phyloP scores from a whole-genome alignment of 768 basidiomycete genomes.

The Tremella yokohamensis region DNA sequence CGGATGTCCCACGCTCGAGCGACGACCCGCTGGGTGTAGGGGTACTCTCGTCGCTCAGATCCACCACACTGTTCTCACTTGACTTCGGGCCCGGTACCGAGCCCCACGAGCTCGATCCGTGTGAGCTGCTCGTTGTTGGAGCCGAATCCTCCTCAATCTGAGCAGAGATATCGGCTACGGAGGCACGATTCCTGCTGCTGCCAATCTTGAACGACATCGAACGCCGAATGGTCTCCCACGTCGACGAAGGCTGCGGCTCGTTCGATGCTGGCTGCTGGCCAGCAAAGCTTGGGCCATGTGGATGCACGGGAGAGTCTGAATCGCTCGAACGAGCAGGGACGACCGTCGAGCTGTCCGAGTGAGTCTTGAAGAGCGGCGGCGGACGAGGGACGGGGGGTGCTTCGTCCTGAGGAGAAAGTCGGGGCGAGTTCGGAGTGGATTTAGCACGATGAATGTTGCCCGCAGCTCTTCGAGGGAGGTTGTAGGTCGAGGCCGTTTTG shows the following conservation, averaged over 20 bases:
- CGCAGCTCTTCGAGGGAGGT: constrained; percentile 6
- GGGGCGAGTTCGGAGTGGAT: constrained; percentile 22
- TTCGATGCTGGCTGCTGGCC: background rate
- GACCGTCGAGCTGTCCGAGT: background rate
- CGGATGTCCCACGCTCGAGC: no score
- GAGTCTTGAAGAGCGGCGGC: constrained; percentile 4
- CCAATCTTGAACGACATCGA: constrained; percentile 11
- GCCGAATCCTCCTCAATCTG: background rate
- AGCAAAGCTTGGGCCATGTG: background rate
- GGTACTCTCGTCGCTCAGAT: no score
- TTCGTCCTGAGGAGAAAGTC: constrained; percentile 1
- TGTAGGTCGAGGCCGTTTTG: constrained; percentile 15
- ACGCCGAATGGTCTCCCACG: constrained; percentile 19
- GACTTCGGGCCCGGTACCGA: no score
- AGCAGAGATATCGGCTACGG: background rate
- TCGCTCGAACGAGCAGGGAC: background rate
- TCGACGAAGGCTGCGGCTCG: background rate
- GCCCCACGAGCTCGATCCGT: background rate
- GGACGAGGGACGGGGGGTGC: constrained; percentile 6
- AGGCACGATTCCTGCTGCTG: background rate
- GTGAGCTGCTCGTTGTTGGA: background rate
- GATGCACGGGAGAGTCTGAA: background rate
- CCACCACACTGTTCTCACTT: no score
- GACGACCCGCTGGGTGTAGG: no score
- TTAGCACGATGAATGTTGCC: constrained; percentile 13